Evolutionary conservation across 176 grass and related monocot genomes (phyloP).

Genomic region (Oryza punctata): DNA sequence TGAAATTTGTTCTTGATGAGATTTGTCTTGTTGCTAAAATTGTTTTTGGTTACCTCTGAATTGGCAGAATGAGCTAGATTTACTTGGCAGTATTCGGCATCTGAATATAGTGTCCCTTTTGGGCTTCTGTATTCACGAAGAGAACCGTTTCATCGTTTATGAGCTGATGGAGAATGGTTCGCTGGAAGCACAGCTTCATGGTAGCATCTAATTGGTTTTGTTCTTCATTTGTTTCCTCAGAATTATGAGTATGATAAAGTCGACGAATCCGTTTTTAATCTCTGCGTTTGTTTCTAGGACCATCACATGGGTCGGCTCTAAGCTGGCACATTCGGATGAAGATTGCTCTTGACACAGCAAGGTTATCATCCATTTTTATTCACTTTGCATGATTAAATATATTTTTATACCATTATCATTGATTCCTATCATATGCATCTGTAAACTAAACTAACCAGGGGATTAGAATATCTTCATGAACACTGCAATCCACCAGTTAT

Average conservation of each 20-base stretch:
- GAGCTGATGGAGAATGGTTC: conserved; percentile 92
- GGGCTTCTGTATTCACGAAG: conserved; percentile 83
- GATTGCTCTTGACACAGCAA: conserved; percentile 95
- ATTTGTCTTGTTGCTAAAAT: not conserved
- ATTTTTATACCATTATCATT: conserved; percentile 11
- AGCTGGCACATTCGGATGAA: conserved; percentile 94
- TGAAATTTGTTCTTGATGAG: not conserved
- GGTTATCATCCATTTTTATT: conserved; percentile 52
- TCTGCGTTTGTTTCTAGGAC: conserved; percentile 47
- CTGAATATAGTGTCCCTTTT: conserved; percentile 82
- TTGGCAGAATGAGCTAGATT: conserved; percentile 84
- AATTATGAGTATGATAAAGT: not conserved
- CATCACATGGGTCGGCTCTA: conserved; percentile 84
- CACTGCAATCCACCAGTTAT: conserved; percentile 82
- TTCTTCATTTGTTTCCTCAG: not conserved
- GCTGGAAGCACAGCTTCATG: conserved; percentile 83
- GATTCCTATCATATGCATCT: conserved; percentile 37
- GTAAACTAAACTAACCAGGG: conserved; percentile 61
- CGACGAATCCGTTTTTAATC: conserved; percentile 25
- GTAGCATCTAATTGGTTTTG: conserved; percentile 35
- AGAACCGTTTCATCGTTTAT: conserved; percentile 68
- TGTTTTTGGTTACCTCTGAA: conserved; percentile 26
- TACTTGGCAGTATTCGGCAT: conserved; percentile 87
- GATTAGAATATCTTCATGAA: conserved; percentile 95
- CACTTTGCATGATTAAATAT: not conserved